phyloP scores from a whole-genome alignment of 371 early-diverging fungal genomes.

The Catenaria anguillulae region DNA sequence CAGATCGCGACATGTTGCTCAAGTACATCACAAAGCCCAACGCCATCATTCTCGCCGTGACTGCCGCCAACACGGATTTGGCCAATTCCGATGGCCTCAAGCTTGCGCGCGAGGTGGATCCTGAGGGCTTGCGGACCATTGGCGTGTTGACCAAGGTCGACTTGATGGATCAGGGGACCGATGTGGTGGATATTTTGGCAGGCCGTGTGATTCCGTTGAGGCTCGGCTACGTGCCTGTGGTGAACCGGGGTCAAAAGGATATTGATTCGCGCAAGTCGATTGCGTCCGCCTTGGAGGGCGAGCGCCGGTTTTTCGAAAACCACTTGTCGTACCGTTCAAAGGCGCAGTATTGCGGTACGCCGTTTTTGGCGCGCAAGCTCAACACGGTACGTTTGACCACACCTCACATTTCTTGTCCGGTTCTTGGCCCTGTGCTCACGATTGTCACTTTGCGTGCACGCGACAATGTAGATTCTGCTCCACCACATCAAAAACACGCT shows the following conservation, averaged over 20 bases:
- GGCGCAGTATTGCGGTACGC: slow-evolving; percentile 96
- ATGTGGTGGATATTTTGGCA: slow-evolving; percentile 96
- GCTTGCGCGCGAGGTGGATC: slow-evolving; percentile 92
- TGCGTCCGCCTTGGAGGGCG: slow-evolving; percentile 65
- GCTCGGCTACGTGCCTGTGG: slow-evolving; percentile 86
- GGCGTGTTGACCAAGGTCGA: slow-evolving; percentile 99
- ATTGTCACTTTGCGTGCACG: neutral
- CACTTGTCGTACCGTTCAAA: slow-evolving; percentile 87
- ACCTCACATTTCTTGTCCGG: too few relatives aligned
- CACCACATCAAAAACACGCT: slow-evolving; percentile 91
- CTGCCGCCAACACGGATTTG: slow-evolving; percentile 94
- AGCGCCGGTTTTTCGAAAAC: slow-evolving; percentile 81
- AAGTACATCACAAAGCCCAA: slow-evolving; percentile 90
- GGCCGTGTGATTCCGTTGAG: slow-evolving; percentile 89
- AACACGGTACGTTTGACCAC: slow-evolving; percentile 49
- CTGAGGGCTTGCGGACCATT: slow-evolving; percentile 89
- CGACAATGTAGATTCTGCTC: slow-evolving; percentile 86
- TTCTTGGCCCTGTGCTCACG: slow-evolving; percentile 1
- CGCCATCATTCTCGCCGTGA: slow-evolving; percentile 93
- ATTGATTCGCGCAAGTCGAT: slow-evolving; percentile 86
- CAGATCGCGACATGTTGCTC: slow-evolving; percentile 92
- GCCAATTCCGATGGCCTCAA: slow-evolving; percentile 98
- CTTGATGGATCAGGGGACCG: slow-evolving; percentile 99
- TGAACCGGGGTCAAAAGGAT: slow-evolving; percentile 94
- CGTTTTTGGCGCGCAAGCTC: slow-evolving; percentile 85